phyloP scores from a whole-genome alignment of 2,329 filamentous ascomycete genomes.

The Myriosclerotinia scirpicola region DNA sequence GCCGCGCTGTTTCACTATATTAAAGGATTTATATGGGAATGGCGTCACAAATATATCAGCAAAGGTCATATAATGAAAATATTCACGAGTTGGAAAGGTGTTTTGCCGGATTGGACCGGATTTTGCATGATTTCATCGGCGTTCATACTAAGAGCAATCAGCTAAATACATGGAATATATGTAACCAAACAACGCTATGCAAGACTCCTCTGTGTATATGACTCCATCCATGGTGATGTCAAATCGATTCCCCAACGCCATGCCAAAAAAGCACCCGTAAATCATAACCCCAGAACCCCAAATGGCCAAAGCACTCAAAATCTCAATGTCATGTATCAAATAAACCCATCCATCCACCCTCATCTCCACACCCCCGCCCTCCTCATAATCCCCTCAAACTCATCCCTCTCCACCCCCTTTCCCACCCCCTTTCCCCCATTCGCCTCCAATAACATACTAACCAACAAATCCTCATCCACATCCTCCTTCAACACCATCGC shows the following conservation, averaged over 20 bases:
- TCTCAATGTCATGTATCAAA: constrained; percentile 1
- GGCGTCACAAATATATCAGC: constrained; percentile 16
- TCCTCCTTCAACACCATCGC: constrained; percentile 81
- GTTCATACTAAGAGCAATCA: constrained; percentile 22
- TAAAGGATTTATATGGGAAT: constrained; percentile 7
- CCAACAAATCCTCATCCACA: constrained; percentile 77
- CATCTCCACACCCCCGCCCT: constrained; percentile 39
- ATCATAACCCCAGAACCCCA: constrained; percentile 7
- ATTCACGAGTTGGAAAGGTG: constrained; percentile 18
- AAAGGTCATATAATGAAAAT: constrained; percentile 18
- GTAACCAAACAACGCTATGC: constrained; percentile 16
- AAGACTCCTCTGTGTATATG: not conserved
- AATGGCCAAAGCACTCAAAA: not conserved
- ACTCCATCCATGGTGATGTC: constrained; percentile 6
- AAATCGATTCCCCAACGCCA: constrained; percentile 3
- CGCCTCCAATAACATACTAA: constrained; percentile 94
- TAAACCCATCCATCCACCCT: not conserved
- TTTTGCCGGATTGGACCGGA: constrained; percentile 23
- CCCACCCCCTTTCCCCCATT: constrained; percentile 75
- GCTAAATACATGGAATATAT: constrained; percentile 19
- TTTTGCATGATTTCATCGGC: constrained; percentile 29
- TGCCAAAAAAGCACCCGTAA: not conserved
- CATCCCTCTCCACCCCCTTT: constrained; percentile 70
- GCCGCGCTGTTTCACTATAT: constrained; percentile 11
- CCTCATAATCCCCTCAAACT: constrained; percentile 46